Conservation (phyloP, 1,284 basidiomycete genomes). For the Ganoderma lucidum region DNA sequence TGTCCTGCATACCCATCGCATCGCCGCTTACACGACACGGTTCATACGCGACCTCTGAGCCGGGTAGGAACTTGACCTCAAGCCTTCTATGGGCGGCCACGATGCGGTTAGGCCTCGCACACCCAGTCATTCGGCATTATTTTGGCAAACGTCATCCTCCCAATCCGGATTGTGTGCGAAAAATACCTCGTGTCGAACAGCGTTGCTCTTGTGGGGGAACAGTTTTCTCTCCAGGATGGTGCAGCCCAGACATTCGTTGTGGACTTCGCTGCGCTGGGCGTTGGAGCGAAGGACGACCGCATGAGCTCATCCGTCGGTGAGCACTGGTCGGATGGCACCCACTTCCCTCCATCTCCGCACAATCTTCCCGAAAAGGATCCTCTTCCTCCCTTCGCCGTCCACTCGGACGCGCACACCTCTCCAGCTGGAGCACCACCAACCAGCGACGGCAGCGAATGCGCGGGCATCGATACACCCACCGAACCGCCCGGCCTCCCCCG, state of each 20-base stretch:
- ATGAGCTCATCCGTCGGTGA: neutral
- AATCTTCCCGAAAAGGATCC: neutral
- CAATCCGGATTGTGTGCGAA: no score
- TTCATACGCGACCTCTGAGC: no score
- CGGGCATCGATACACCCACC: neutral
- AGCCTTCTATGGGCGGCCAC: no score
- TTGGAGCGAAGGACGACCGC: neutral
- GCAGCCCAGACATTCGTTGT: conserved; percentile 30
- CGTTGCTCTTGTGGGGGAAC: neutral
- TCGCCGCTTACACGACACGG: no score
- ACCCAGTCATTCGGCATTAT: neutral
- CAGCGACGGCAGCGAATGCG: neutral
- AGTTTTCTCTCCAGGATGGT: conserved; percentile 9
- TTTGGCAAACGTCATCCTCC: neutral
- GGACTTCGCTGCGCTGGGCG: conserved; percentile 27
- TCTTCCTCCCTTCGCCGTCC: neutral
- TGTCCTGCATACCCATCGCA: no score
- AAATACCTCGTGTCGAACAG: no score
- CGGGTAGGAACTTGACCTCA: no score
- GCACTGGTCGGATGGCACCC: neutral
- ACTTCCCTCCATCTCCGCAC: neutral
- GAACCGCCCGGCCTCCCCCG: conserved; percentile 11
- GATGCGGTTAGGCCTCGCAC: no score
- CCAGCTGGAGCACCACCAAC: neutral
- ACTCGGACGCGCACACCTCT: no score